phyloP scores from a whole-genome alignment of 139 green algal genomes.

The Picochlorum sp. region DNA sequence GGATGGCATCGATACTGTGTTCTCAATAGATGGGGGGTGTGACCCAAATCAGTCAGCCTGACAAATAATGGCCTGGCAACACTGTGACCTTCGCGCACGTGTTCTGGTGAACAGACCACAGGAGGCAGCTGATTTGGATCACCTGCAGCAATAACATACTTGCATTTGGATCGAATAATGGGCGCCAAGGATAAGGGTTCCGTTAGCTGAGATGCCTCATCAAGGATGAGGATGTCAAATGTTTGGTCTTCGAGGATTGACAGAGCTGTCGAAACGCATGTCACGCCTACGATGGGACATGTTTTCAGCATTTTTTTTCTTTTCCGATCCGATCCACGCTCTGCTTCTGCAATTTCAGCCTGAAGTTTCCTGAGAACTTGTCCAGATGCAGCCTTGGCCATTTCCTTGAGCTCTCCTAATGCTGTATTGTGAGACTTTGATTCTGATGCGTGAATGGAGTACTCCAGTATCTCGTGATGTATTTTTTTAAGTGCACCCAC shows the following conservation, averaged over 20 bases:
- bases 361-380: conserved; percentile 3
- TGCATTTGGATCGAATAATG: conserved; percentile 37
- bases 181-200: conserved; percentile 70
- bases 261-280: conserved; percentile 53
- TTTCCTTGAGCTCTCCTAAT: conserved; percentile 44
- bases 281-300: conserved; percentile 67
- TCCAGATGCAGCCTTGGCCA: conserved; percentile 35
- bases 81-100: conserved; percentile 31
- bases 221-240: conserved; percentile 75
- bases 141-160: conserved; percentile 68
- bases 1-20: conserved; percentile 80
- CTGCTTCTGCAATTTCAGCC: conserved; percentile 17
- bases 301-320: conserved; percentile 44
- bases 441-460: conserved; percentile 54
- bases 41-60: conserved; percentile 53
- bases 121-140: conserved; percentile 80
- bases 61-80: conserved; percentile 70
- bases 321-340: conserved; percentile 46
- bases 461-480: conserved; percentile 45
- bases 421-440: conserved; percentile 23
- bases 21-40: conserved; percentile 50
- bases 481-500: conserved; percentile 67
- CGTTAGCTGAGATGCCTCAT: conserved; percentile 76
- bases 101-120: conserved; percentile 51
- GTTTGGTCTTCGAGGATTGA: conserved; percentile 33